These are phyloP conservation scores for Arabidopsis thaliana DNA, from an alignment of 345 rosid species.

Conservation along the genomic window DNA sequence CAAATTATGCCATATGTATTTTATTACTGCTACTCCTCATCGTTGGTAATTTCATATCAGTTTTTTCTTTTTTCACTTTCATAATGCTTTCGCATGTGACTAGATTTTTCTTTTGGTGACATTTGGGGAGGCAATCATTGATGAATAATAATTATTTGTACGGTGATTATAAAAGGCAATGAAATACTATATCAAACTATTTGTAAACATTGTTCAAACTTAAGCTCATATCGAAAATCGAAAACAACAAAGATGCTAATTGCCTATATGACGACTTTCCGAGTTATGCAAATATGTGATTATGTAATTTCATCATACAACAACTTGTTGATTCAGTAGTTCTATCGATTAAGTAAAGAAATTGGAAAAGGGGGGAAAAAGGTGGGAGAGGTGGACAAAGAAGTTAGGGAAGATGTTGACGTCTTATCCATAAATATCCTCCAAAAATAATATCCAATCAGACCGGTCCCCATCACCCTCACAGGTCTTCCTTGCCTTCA, in stretches of 20 bases:
- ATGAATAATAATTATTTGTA: not conserved
- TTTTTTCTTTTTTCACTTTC: not conserved
- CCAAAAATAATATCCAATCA: conserved; percentile 45
- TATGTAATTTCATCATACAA: too few species aligned
- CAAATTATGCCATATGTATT: not conserved
- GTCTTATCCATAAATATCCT: conserved; percentile 57
- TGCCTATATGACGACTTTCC: too few species aligned
- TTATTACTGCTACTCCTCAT: not conserved
- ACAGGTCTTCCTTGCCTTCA: not conserved
- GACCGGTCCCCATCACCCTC: conserved; percentile 40
- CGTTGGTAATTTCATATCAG: not conserved
- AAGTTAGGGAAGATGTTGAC: conserved; percentile 63
- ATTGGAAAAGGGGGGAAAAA: not conserved
- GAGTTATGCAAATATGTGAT: too few species aligned
- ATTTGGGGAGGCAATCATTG: conserved; percentile 40
- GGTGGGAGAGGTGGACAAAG: conserved; percentile 46
- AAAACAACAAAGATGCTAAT: too few species aligned
- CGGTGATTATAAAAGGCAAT: too few species aligned
- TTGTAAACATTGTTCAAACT: too few species aligned
- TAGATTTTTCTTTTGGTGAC: conserved; percentile 17
- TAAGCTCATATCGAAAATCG: too few species aligned
- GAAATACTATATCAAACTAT: too few species aligned
- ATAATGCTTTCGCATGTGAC: conserved; percentile 40
- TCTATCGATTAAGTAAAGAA: not conserved
- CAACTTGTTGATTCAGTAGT: not conserved